A percentile compares a stretch with the other conserved stretches of the same genome.
These are phyloP conservation scores for Rhinocladiella mackenziei DNA, from an alignment of 2,329 filamentous ascomycete genomes.

Conservation along the genomic window DNA sequence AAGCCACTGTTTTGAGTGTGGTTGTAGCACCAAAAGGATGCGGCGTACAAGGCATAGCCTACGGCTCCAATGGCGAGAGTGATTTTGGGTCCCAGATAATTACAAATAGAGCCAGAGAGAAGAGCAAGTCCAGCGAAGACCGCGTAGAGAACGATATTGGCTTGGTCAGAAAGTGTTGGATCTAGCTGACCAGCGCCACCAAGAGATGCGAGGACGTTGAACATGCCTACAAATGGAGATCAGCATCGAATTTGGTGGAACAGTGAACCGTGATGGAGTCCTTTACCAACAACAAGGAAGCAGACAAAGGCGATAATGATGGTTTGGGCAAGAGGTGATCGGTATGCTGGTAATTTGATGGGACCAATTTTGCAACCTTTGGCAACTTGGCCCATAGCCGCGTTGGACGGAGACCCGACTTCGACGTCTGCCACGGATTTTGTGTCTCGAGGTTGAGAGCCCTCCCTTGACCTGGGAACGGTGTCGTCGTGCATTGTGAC, in stretches of 20 bases:
- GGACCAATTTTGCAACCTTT: conserved; percentile 4
- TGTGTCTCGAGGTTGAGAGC: neutral
- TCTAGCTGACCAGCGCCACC: conserved; percentile 56
- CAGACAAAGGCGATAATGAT: conserved; percentile 6
- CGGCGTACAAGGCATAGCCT: conserved; percentile 47
- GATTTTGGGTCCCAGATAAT: conserved; percentile 36
- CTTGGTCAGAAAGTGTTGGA: conserved; percentile 7
- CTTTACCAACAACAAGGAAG: conserved; percentile 6
- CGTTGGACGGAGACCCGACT: neutral
- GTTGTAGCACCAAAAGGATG: conserved; percentile 49
- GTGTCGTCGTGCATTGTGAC: neutral
- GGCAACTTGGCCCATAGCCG: neutral
- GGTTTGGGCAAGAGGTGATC: conserved; percentile 7
- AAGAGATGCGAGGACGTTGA: conserved; percentile 57
- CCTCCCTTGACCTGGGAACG: neutral
- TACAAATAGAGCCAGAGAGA: conserved; percentile 53
- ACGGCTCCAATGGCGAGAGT: conserved; percentile 46
- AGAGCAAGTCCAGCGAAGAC: conserved; percentile 65
- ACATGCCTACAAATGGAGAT: conserved; percentile 48
- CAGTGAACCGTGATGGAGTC: neutral
- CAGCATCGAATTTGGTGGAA: neutral
- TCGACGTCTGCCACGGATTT: conserved; percentile 1
- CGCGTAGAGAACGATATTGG: conserved; percentile 43
- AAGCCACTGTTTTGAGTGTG: conserved; percentile 48
- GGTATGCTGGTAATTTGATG: neutral